Conservation (phyloP, 2,329 filamentous ascomycete genomes). For the Diplodia corticola region DNA sequence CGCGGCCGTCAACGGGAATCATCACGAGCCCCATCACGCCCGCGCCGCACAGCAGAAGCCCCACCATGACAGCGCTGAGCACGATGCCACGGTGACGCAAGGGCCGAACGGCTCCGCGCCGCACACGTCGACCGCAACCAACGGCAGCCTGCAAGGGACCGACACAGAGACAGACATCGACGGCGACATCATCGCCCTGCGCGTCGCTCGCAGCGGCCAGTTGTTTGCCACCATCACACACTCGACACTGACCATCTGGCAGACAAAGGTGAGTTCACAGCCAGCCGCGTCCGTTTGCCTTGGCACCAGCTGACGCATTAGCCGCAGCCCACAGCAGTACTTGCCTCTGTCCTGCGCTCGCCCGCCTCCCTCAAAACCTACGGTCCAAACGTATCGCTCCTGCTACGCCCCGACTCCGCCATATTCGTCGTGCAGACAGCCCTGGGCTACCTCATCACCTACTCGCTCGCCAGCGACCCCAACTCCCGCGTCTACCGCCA, state of each 20-base stretch:
- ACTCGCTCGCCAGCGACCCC: constrained; percentile 83
- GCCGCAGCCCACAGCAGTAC: constrained; percentile 76
- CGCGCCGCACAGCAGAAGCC: constrained; percentile 23
- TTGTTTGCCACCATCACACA: constrained; percentile 85
- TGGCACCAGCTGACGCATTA: constrained; percentile 11
- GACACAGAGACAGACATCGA: constrained; percentile 39
- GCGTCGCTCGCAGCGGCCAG: constrained; percentile 76
- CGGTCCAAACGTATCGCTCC: constrained; percentile 78
- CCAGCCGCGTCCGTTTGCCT: constrained; percentile 21
- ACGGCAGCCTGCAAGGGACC: constrained; percentile 24
- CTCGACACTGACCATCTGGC: constrained; percentile 90
- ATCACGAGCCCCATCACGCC: constrained; percentile 26
- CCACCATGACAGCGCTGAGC: constrained; percentile 18
- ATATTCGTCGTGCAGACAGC: constrained; percentile 89
- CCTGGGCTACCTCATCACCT: constrained; percentile 87
- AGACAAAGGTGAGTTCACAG: constrained; percentile 72
- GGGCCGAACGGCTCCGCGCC: constrained; percentile 19
- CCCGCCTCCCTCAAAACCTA: constrained; percentile 76
- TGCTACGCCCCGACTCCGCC: constrained; percentile 86
- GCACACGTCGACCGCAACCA: constrained; percentile 16
- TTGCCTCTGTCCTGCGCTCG: constrained; percentile 83
- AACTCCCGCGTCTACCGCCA: constrained; percentile 83
- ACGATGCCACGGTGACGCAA: constrained; percentile 21
- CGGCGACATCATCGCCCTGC: constrained; percentile 72
- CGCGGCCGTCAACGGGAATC: constrained; percentile 63